These are phyloP conservation scores for Salvia miltiorrhiza DNA, from an alignment of 257 asterid species.

Conservation along the genomic window DNA sequence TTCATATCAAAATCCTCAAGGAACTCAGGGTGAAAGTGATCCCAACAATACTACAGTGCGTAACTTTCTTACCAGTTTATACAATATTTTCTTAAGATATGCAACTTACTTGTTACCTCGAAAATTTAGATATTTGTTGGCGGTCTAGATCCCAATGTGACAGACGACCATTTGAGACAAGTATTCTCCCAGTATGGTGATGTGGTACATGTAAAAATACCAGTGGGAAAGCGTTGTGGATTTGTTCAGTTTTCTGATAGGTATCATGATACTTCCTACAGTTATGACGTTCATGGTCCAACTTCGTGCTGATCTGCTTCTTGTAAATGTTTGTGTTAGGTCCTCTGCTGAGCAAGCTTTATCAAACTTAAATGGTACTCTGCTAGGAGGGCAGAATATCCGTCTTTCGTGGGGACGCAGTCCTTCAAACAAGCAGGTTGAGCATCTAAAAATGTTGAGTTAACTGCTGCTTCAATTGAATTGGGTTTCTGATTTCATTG, in stretches of 20 bases:
- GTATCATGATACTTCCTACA: slow-evolving; percentile 23
- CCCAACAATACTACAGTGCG: slow-evolving; percentile 91
- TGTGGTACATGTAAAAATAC: slow-evolving; percentile 77
- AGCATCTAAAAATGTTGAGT: neutral
- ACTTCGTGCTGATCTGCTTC: slow-evolving; percentile 2
- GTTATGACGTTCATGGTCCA: neutral
- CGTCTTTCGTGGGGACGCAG: slow-evolving; percentile 98
- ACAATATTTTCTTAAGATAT: neutral
- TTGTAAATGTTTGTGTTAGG: slow-evolving; percentile 29
- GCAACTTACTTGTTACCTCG: slow-evolving; percentile 9
- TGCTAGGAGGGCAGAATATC: slow-evolving; percentile 69
- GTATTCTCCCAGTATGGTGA: slow-evolving; percentile 80
- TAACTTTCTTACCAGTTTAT: slow-evolving; percentile 25
- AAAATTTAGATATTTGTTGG: slow-evolving; percentile 81
- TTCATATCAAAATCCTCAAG: slow-evolving; percentile 58
- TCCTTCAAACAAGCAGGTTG: slow-evolving; percentile 85
- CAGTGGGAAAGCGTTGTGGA: slow-evolving; percentile 89
- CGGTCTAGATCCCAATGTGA: slow-evolving; percentile 70
- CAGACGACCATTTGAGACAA: slow-evolving; percentile 79
- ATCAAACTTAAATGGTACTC: slow-evolving; percentile 58
- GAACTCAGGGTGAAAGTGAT: slow-evolving; percentile 79
- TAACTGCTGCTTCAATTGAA: neutral
- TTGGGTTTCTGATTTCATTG: slow-evolving; percentile 15
- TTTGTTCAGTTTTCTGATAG: slow-evolving; percentile 87
- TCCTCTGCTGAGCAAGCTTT: slow-evolving; percentile 77